phyloP scores from a whole-genome alignment of 2,329 filamentous ascomycete species.

The Neurospora sp. region DNA sequence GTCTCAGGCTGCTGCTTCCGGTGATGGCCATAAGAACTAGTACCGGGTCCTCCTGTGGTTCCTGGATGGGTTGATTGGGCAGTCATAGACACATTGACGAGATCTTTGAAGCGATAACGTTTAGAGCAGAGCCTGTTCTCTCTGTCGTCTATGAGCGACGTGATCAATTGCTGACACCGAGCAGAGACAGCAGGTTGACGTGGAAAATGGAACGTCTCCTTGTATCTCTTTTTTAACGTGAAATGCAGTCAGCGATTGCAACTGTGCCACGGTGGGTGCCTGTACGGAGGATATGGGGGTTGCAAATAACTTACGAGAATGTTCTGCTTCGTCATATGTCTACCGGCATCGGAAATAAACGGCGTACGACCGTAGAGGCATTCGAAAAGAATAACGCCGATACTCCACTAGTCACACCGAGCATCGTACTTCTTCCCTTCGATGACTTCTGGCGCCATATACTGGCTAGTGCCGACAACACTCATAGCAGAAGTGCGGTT shows the following conservation, averaged over 20 bases:
- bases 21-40: constrained; percentile 13
- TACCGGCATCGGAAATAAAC: constrained; percentile 69
- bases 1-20: constrained; percentile 10
- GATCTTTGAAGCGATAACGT: constrained; percentile 62
- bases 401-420: constrained; percentile 93
- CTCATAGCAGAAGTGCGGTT: constrained; percentile 70
- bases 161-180: constrained; percentile 69
- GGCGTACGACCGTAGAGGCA: constrained; percentile 89
- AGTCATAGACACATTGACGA: neutral
- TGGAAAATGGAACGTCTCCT: constrained; percentile 62
- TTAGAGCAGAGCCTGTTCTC: constrained; percentile 66
- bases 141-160: constrained; percentile 61
- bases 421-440: constrained; percentile 77
- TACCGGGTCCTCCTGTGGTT: neutral
- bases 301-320: constrained; percentile 52
- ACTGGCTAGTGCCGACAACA: constrained; percentile 90
- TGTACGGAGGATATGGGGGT: neutral
- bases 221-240: constrained; percentile 49
- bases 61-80: neutral
- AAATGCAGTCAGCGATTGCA: neutral
- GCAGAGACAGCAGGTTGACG: constrained; percentile 53
- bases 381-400: constrained; percentile 90
- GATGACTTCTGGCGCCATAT: constrained; percentile 95
- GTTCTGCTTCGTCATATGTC: constrained; percentile 75
- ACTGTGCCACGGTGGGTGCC: neutral